phyloP scores from a whole-genome alignment of 2,329 filamentous ascomycete genomes.

The Talaromyces sp. region DNA sequence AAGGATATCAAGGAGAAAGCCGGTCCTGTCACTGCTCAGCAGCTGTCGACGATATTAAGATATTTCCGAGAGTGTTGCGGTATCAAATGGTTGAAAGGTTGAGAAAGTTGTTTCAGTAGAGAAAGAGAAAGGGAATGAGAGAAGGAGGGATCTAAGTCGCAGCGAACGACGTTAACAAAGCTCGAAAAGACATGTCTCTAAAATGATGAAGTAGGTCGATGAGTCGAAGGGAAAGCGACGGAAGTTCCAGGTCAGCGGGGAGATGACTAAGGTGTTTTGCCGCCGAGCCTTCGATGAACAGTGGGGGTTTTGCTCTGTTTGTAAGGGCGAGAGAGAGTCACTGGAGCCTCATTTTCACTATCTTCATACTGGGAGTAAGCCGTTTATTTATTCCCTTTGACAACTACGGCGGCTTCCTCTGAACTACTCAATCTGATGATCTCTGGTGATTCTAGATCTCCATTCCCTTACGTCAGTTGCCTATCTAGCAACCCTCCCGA shows the following conservation, averaged over 20 bases:
- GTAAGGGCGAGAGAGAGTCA: not conserved
- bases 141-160: conserved; percentile 11
- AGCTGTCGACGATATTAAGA: conserved; percentile 34
- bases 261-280: conserved; percentile 28
- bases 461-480: conserved; percentile 1
- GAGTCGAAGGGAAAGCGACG: conserved; percentile 18
- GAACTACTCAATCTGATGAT: not conserved
- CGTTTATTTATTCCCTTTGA: not conserved
- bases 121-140: conserved; percentile 12
- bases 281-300: conserved; percentile 19
- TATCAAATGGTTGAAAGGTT: conserved; percentile 18
- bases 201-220: not conserved
- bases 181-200: conserved; percentile 14
- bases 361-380: too few relatives aligned
- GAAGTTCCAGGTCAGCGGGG: conserved; percentile 15
- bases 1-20: conserved; percentile 24
- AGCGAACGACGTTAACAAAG: conserved; percentile 12
- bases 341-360: not conserved
- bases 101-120: conserved; percentile 11
- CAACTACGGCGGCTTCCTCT: not conserved
- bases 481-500: not conserved
- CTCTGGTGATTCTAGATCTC: not conserved
- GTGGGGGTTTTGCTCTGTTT: conserved; percentile 3
- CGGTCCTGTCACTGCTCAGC: conserved; percentile 36
- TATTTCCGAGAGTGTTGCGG: conserved; percentile 18